Evolutionary conservation across 2,329 filamentous ascomycete genomes (phyloP).

Genomic region (Decorospora gaudefroyi): DNA sequence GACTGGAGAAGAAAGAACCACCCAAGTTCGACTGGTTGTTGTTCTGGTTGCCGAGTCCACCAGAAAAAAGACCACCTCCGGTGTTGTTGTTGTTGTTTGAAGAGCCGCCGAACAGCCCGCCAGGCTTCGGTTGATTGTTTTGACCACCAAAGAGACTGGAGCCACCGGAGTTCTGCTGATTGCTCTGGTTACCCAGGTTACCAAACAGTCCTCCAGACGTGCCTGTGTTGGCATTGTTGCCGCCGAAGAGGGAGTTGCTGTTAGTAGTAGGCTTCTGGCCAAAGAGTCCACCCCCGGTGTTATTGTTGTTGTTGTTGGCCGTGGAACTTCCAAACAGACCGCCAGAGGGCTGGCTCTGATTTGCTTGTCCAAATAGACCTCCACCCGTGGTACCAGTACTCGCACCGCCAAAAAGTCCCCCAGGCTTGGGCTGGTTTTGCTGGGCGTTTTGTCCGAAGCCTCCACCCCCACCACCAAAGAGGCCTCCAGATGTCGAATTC

Average conservation of each 20-base stretch:
- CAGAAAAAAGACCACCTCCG: conserved; percentile 55
- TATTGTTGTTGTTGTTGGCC: conserved; percentile 36
- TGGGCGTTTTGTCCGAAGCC: conserved; percentile 46
- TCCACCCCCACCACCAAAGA: conserved; percentile 50
- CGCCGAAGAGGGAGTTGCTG: conserved; percentile 38
- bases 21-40: conserved; percentile 47
- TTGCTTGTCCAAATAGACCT: conserved; percentile 57
- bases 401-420: conserved; percentile 40
- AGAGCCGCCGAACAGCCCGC: conserved; percentile 50
- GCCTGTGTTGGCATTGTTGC: conserved; percentile 21
- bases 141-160: conserved; percentile 47
- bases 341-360: conserved; percentile 32
- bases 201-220: conserved; percentile 45
- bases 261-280: conserved; percentile 41
- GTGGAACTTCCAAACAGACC: conserved; percentile 59
- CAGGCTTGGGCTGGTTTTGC: conserved; percentile 48
- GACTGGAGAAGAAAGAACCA: conserved; percentile 51
- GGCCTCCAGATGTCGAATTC: conserved; percentile 39
- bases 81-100: conserved; percentile 48
- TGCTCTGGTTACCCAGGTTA: conserved; percentile 37
- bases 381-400: conserved; percentile 46
- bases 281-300: conserved; percentile 48
- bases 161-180: conserved; percentile 39
- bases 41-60: conserved; percentile 45
- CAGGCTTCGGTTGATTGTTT: conserved; percentile 51